phyloP scores from a whole-genome alignment of 164 flowering plant genomes.

The Vitis amurensis region DNA sequence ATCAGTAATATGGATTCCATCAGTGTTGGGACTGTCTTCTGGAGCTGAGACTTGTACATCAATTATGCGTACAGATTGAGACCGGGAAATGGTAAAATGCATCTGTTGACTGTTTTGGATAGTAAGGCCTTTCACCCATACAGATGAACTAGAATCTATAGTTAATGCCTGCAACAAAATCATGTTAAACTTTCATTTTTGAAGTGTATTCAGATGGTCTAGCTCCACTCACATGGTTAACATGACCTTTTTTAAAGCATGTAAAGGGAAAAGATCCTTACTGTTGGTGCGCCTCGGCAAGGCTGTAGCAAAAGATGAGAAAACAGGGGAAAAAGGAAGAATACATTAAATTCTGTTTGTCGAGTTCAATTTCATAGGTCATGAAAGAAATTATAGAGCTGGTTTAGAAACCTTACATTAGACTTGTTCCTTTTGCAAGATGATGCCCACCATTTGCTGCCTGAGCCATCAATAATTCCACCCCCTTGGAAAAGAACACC shows the following conservation, averaged over 20 bases:
- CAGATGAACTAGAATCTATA: constrained; percentile 70
- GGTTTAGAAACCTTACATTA: constrained; percentile 44
- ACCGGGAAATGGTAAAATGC: constrained; percentile 66
- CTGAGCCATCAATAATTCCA: constrained; percentile 92
- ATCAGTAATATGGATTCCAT: constrained; percentile 83
- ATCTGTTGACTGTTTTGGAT: constrained; percentile 90
- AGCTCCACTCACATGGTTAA: neutral
- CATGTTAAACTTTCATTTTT: neutral
- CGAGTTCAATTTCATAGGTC: neutral
- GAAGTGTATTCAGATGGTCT: neutral
- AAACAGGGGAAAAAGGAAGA: constrained; percentile 10
- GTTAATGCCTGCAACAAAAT: constrained; percentile 73
- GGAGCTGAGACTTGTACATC: constrained; percentile 67
- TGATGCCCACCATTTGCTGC: constrained; percentile 93
- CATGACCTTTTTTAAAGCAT: neutral
- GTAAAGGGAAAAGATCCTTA: constrained; percentile 30
- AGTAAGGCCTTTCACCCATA: constrained; percentile 69
- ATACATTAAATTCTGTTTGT: constrained; percentile 2
- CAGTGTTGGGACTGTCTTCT: constrained; percentile 94
- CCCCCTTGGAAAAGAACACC: constrained; percentile 72
- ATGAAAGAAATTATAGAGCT: neutral
- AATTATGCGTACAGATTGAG: constrained; percentile 52
- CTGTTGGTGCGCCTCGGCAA: constrained; percentile 86
- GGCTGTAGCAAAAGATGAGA: constrained; percentile 49
- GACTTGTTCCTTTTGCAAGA: constrained; percentile 93